Evolutionary conservation across 306 rosid genomes (phyloP).

Genomic region (Quercus berberidifolia): DNA sequence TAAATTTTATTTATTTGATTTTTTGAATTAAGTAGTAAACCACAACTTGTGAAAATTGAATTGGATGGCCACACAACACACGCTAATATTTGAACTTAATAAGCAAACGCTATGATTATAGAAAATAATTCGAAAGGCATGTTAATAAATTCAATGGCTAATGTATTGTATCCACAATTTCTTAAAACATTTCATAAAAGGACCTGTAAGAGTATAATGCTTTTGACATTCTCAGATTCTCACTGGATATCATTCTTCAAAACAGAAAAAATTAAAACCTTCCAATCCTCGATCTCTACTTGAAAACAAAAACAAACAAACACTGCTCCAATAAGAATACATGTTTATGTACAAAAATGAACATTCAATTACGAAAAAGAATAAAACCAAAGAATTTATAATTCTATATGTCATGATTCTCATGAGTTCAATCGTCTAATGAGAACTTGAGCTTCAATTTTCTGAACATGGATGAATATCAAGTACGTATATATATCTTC

Average conservation of each 20-base stretch:
- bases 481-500: background rate
- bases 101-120: too few relatives aligned
- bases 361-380: background rate
- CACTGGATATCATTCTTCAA: background rate
- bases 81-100: too few relatives aligned
- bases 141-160: background rate
- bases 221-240: background rate
- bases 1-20: too few relatives aligned
- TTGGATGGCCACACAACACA: too few relatives aligned
- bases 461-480: background rate
- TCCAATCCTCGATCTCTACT: background rate
- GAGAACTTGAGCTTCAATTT: background rate
- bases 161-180: background rate
- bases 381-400: background rate
- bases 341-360: constrained; percentile 3
- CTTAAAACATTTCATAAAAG: background rate
- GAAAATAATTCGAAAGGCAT: too few relatives aligned
- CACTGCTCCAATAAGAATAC: background rate
- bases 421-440: background rate
- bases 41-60: too few relatives aligned
- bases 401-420: background rate
- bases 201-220: background rate
- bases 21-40: too few relatives aligned
- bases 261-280: background rate
- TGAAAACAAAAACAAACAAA: background rate